A percentile compares a stretch with the other conserved stretches of the same genome.
These are phyloP conservation scores for Candida taoyuanica DNA, from an alignment of 805 yeast species.

Conservation along the genomic window DNA sequence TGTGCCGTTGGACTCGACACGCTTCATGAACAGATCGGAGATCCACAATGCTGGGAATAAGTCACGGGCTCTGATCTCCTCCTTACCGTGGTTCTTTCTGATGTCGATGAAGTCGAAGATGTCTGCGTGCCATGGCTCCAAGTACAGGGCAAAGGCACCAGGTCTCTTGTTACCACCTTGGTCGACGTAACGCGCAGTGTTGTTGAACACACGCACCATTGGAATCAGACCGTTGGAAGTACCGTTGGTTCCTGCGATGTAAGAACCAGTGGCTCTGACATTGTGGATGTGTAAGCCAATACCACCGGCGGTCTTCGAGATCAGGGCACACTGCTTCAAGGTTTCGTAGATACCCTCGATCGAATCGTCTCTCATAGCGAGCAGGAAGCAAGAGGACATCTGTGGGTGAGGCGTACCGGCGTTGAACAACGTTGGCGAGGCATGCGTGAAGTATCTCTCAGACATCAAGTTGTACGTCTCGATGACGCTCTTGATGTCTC, in stretches of 20 bases:
- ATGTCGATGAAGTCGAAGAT: slow-evolving; percentile 81
- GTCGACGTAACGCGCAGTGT: slow-evolving; percentile 95
- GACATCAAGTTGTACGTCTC: slow-evolving; percentile 93
- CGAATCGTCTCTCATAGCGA: slow-evolving; percentile 91
- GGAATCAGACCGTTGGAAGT: slow-evolving; percentile 91
- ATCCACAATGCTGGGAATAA: slow-evolving; percentile 92
- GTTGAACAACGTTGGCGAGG: slow-evolving; percentile 94
- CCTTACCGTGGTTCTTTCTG: slow-evolving; percentile 93
- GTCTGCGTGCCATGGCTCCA: slow-evolving; percentile 98
- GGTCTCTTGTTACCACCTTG: slow-evolving; percentile 99
- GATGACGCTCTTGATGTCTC: slow-evolving; percentile 55
- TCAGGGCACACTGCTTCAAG: slow-evolving; percentile 80
- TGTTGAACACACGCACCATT: slow-evolving; percentile 91
- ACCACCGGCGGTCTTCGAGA: slow-evolving; percentile 95
- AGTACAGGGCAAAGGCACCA: slow-evolving; percentile 91
- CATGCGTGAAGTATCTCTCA: slow-evolving; percentile 81
- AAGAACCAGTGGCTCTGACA: slow-evolving; percentile 84
- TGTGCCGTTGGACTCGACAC: slow-evolving; percentile 70
- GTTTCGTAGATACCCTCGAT: slow-evolving; percentile 94
- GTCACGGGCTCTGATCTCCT: slow-evolving; percentile 91
- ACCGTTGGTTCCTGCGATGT: slow-evolving; percentile 90
- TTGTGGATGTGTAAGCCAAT: slow-evolving; percentile 87
- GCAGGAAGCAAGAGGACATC: slow-evolving; percentile 87
- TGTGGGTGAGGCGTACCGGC: slow-evolving; percentile 85
- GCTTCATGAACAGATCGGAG: slow-evolving; percentile 89